Evolutionary conservation across 768 basidiomycete genomes (phyloP).

Genomic region (Trametopsis cervina): DNA sequence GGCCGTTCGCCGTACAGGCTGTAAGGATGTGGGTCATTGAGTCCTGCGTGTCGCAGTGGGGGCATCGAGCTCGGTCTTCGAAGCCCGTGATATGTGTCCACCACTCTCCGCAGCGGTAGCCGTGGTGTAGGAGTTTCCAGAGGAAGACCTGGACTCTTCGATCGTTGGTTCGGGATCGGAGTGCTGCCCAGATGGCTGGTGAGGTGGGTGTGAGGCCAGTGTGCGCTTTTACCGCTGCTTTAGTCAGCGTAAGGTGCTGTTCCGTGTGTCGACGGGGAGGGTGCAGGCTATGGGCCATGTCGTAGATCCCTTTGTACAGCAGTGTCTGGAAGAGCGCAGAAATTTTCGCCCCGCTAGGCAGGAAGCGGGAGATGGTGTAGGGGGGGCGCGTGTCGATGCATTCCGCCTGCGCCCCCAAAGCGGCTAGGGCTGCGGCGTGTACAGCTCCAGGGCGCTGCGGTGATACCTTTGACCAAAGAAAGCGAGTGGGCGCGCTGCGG

Average conservation of each 20-base stretch:
- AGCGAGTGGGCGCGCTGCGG: neutral
- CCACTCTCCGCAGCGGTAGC: conserved; percentile 3
- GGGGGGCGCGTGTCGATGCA: too few species aligned
- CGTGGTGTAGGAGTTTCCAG: conserved; percentile 7
- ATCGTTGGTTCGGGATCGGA: neutral
- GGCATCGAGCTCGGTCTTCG: conserved; percentile 9
- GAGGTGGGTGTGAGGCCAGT: neutral
- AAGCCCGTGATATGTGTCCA: conserved; percentile 8
- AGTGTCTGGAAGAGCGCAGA: too few species aligned
- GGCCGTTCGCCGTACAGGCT: conserved; percentile 6
- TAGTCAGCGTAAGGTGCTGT: too few species aligned
- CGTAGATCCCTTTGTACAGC: too few species aligned
- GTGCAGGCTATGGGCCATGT: too few species aligned
- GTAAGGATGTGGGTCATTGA: conserved; percentile 18
- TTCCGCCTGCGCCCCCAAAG: too few species aligned
- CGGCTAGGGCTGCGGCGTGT: neutral
- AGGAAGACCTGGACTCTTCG: neutral
- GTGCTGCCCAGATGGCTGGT: neutral
- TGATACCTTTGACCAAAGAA: neutral
- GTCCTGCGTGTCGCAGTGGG: conserved; percentile 11
- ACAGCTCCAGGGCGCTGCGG: neutral
- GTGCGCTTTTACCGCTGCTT: too few species aligned
- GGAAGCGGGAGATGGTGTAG: too few species aligned
- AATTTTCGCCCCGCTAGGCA: too few species aligned
- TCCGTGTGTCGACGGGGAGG: too few species aligned